Base-by-base conservation (phyloP, 1,284 basidiomycete species). In the Cronartium quercuum region DNA sequence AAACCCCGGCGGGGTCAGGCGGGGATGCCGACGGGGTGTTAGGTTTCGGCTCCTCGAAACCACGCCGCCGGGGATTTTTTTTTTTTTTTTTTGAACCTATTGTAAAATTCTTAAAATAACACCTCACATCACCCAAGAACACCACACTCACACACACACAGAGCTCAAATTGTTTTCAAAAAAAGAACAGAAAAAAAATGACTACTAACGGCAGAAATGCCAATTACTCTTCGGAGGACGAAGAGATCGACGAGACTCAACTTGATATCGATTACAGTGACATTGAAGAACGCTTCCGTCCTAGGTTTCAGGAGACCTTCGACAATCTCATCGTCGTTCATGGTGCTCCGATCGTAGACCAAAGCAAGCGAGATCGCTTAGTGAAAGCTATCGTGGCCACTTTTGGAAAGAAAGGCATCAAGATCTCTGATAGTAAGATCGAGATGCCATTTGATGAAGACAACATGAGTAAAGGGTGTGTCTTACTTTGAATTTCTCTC, bases 221-320 rank as follows among this genome's bases (percentile, higher is more conserved):
- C 37, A 24, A 65, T 42, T 44, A 62, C 24, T 66, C 66, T 62
- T 42, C 63, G 57, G 84, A 84, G 73, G 87, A 88, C 77, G 51
- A 55, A 55, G 51, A 55, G 29, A 55, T 55, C 15, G 89, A 91
- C 74, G 89, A 88, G 34, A 37, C 61, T 6, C 37, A 66, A 40
- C 37, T 73, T 41, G 70, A 66, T 75, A 91, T 96, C 78, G 91
- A 98, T 82, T 98, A 90, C 82, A 88, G 90, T 71, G 94, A 98
- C 82, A 96, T 98, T 79, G 94, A 98, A 82, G 87, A 87, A 83
- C 91, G 92, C 92, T 95, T 91, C 83, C 86, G 86, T 78, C 90
- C 90, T 80, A 85, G 88, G 77, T 88, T 86, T 79, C 90, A 90
- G 80, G 90, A 92, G 78, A 87, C 90, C 66, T 87, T 93, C 79